Base-by-base conservation (phyloP, 495 filamentous ascomycete genomes). In the Tuber umbilicatum region DNA sequence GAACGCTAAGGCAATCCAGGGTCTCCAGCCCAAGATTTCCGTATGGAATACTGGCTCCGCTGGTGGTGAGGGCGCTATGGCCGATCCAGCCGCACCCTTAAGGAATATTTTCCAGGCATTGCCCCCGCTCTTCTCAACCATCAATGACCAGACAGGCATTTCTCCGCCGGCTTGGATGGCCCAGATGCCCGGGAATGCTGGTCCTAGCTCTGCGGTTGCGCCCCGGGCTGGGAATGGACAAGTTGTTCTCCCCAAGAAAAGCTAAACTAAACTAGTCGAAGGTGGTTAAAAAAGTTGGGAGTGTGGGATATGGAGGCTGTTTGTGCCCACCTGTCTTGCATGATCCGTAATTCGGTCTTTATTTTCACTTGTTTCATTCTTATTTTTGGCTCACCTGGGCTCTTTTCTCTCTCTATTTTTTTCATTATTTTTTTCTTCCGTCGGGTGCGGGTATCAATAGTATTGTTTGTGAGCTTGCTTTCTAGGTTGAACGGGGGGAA, bases 101-200 rank as follows among this genome's bases (percentile, higher is more conserved):
- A 81, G 87, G 31, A 88, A 86, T 74, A 82, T 93, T 67, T 92
- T 93, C 85, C 92, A 94, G 83, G 89, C 88, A 73, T 84, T 95
- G 71, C 92, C 92, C 60, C 92, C 92, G 19, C 85, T 95, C 12
- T 88, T 95, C 83, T 88, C 85, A 2, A 94, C 92, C 0, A 93
- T 95, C 79, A 89, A 93, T 77, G 92, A 95, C 21, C 92, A 95
- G 84, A 94, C 92, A 0, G 92, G 92, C 0, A 92, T 93, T 69
- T 84, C 85, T 16, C 88, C 93, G 17, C 92, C 92, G 17, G 85
- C 88, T 55, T 94, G 92, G 92, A 70, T 79, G 75, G 75, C 75
- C 2, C 76, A 78, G 40, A 79, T 79, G 77, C 76, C 77, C 14
- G 45, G 4, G 5, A 64, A 64, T 35, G 14, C 12, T 9, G 14